Evolutionary conservation across 306 rosid genomes (phyloP), one percentile per base, ranked within the genome.

Genomic region (Prosopis cineraria): DNA sequence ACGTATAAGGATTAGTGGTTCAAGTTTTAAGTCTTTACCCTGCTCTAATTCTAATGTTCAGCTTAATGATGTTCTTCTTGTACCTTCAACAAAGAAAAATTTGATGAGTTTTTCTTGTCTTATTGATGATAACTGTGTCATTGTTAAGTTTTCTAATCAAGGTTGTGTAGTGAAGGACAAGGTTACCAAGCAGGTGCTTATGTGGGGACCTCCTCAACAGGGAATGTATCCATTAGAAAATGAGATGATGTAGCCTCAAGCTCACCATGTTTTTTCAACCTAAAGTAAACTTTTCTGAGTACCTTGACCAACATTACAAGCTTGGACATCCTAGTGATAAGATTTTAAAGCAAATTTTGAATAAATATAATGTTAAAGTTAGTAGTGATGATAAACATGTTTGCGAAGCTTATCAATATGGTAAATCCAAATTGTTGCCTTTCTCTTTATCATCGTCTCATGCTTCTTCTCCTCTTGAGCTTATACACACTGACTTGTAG

Each of bases 171-270:
- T 6, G 24, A 48, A 48, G 55, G 55, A 48, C 9, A 19, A 48
- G 9, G 9, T 19, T 9, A 17, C 55, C 17, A 3, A 24, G 0
- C 20, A 5, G 0, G 22, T 17, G 1, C 1, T 48, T 8, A 17
- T 48, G 22, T 9, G 6, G 0, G 3, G 9, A 9, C 4, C 1
- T 1, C 9, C 55, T 0, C 0, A 0, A 0, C 7, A 48, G 19
- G 55, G 55, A 19, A 4, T 48, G 2, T 48, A 48, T 17, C 55
- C 55, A 4, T 16, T 47, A 0, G 8, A 1, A 5, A 12, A 12
- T 44, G 7, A 37, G 2, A 6, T 3, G 40, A 37, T 3, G 1
- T 0, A 6, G 40, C 2, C 17, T 43, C 47, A 11, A 41, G 3
- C 3, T 41, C 14, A 9, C 34, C 3, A 3, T 10, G 3, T 41